These are phyloP conservation scores for Dioszegia crocea DNA, from an alignment of 768 basidiomycete genomes.

Conservation along the genomic window DNA sequence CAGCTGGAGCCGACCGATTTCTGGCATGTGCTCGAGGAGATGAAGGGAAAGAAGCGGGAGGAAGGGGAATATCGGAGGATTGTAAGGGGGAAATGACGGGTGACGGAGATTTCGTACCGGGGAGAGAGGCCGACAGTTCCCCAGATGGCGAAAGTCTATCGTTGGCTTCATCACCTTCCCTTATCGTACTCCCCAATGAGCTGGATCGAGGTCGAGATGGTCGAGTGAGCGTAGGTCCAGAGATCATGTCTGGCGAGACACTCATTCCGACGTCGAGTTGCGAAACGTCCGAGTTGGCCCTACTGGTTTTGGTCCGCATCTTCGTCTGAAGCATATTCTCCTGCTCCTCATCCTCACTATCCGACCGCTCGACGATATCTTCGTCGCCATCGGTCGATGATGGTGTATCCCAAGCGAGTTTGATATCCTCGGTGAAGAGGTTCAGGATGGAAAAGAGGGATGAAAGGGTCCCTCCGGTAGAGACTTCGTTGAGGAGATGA, in stretches of 20 bases:
- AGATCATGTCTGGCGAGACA: slow-evolving; percentile 12
- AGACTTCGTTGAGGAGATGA: slow-evolving; percentile 92
- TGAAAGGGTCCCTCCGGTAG: slow-evolving; percentile 88
- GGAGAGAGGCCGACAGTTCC: slow-evolving; percentile 10
- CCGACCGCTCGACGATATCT: slow-evolving; percentile 15
- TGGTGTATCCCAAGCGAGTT: slow-evolving; percentile 71
- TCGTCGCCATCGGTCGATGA: neutral
- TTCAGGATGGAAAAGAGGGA: slow-evolving; percentile 95
- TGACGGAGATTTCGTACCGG: slow-evolving; percentile 17
- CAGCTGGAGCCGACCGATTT: neutral
- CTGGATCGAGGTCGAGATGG: slow-evolving; percentile 1
- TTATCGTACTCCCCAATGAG: slow-evolving; percentile 6
- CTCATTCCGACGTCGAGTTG: slow-evolving; percentile 36
- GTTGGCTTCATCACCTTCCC: neutral
- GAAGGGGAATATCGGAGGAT: neutral
- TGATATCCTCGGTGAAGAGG: slow-evolving; percentile 80
- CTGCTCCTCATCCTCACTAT: slow-evolving; percentile 6
- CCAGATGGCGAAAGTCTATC: neutral
- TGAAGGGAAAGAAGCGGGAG: neutral
- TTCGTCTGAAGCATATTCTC: neutral
- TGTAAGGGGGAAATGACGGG: neutral
- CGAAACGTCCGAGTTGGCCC: slow-evolving; percentile 47
- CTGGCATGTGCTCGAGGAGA: neutral
- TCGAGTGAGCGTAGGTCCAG: too few relatives aligned
- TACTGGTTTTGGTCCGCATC: neutral